Evolutionary conservation across 1,284 basidiomycete genomes (phyloP), one percentile per base, ranked within the genome.

Genomic region (Chondrostereum purpureum): DNA sequence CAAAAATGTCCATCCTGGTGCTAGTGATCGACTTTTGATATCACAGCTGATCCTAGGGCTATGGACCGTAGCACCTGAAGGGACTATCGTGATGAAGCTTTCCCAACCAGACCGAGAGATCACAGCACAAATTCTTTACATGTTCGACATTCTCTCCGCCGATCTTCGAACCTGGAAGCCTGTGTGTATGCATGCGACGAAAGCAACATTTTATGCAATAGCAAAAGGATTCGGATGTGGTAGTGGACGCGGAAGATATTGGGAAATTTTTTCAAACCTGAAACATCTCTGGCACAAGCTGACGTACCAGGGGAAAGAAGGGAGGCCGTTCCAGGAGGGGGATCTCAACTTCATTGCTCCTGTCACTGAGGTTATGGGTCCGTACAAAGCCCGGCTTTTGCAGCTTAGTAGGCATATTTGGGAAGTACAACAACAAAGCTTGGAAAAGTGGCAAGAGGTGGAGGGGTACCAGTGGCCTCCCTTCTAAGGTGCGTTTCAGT

Each of bases 61-160:
- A 12, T 45, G 45, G 13, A 46, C 59, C 11, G 56, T 62, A 12
- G 44, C 49, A 4, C 21, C 36, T 3, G 59, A 63, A 2, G 62
- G 60, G 5, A 65, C 63, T 1, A 44, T 68, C 44, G 52, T 68
- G 35, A 50, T 63, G 39, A 64, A 61, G 46, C 55, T 66, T 14
- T 55, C 57, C 5, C 60, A 61, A 40, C 54, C 59, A 21, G 64
- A 66, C 39, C 45, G 54, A 39, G 47, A 52, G 33, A 50, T 57
- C 13, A 57, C 61, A 16, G 57, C 61, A 5, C 58, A 61, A 23
- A 47, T 66, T 21, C 44, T 68, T 4, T 62, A 55, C 52, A 46
- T 65, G 33, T 50, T 67, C 27, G 61, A 66, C 45, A 43, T 47
- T 18, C 53, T 67, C n/a, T 60, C 59, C 23, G 42, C 46, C 10